Conservation (phyloP, 1,284 basidiomycete genomes). For the Puccinia hordei region DNA sequence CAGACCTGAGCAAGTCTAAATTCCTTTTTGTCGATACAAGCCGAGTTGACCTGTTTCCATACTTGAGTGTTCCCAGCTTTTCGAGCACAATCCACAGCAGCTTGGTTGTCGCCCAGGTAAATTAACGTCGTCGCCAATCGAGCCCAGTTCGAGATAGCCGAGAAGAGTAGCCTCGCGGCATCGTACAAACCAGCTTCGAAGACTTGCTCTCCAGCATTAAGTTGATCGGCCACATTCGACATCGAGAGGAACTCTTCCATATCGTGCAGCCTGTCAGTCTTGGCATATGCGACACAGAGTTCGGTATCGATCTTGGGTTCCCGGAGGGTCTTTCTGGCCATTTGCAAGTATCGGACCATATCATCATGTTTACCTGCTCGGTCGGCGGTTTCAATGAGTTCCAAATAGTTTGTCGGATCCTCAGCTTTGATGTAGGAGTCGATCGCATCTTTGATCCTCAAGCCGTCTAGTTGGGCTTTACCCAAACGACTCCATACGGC, state of each 20-base stretch:
- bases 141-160: constrained; percentile 98
- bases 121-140: constrained; percentile 96
- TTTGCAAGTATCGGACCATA: constrained; percentile 94
- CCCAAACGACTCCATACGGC: constrained; percentile 96
- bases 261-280: constrained; percentile 93
- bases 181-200: constrained; percentile 99
- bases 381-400: constrained; percentile 95
- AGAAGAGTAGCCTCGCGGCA: constrained; percentile 91
- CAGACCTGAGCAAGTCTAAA: constrained; percentile 98
- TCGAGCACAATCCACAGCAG: constrained; percentile 94
- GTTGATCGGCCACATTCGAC: constrained; percentile 92
- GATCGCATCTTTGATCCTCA: constrained; percentile 97
- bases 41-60: constrained; percentile 99
- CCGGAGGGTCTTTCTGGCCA: constrained; percentile 96
- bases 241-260: constrained; percentile 99
- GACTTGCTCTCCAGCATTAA: constrained; percentile 86
- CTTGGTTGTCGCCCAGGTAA: constrained; percentile 96
- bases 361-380: constrained; percentile 98
- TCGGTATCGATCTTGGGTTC: constrained; percentile 99
- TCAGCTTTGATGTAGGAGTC: constrained; percentile 99
- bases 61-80: constrained; percentile 99
- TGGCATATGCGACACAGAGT: constrained; percentile 92
- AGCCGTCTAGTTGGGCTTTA: constrained; percentile 98
- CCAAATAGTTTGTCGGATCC: constrained; percentile 90
- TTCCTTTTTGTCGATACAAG: constrained; percentile 94